phyloP scores from a whole-genome alignment of 2,329 filamentous ascomycete species.

The Ploettnerulaceae sp. region DNA sequence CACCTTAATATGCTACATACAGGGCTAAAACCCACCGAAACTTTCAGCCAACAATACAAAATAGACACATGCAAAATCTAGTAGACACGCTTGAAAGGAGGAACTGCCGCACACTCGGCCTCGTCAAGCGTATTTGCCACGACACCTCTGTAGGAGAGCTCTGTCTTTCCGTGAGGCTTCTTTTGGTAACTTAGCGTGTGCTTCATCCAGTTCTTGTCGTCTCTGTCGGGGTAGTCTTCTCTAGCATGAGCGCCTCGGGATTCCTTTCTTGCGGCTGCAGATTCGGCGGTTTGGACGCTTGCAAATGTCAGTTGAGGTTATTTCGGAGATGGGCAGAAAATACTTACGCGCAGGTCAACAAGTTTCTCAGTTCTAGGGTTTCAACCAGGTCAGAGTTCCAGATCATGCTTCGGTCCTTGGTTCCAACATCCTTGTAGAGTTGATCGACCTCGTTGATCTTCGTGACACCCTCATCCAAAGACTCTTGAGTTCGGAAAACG shows the following conservation, averaged over 20 bases:
- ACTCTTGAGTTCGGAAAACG: slow-evolving; percentile 86
- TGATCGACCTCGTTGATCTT: slow-evolving; percentile 83
- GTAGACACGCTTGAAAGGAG: slow-evolving; percentile 93
- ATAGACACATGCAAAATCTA: slow-evolving; percentile 40
- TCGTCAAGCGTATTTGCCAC: slow-evolving; percentile 82
- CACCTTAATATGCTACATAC: slow-evolving; percentile 18
- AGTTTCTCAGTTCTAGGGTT: slow-evolving; percentile 89
- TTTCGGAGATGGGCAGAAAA: neutral
- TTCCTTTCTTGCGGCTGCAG: slow-evolving; percentile 92
- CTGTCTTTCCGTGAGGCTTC: slow-evolving; percentile 79
- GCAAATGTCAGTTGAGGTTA: slow-evolving; percentile 12
- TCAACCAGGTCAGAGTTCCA: slow-evolving; percentile 98
- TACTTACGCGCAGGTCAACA: slow-evolving; percentile 69
- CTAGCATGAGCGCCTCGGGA: slow-evolving; percentile 95
- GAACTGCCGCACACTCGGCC: slow-evolving; percentile 91
- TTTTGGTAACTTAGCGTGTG: slow-evolving; percentile 97
- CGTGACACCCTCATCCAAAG: slow-evolving; percentile 85
- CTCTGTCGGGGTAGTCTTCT: slow-evolving; percentile 92
- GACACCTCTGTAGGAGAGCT: slow-evolving; percentile 82
- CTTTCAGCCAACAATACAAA: slow-evolving; percentile 5
- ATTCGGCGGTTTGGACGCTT: slow-evolving; percentile 82
- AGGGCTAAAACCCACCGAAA: slow-evolving; percentile 16
- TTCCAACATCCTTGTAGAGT: slow-evolving; percentile 77
- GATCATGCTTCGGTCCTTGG: slow-evolving; percentile 99
- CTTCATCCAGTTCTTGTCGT: slow-evolving; percentile 99